phyloP scores from a whole-genome alignment of 768 basidiomycete species.

The Collybia sp. region DNA sequence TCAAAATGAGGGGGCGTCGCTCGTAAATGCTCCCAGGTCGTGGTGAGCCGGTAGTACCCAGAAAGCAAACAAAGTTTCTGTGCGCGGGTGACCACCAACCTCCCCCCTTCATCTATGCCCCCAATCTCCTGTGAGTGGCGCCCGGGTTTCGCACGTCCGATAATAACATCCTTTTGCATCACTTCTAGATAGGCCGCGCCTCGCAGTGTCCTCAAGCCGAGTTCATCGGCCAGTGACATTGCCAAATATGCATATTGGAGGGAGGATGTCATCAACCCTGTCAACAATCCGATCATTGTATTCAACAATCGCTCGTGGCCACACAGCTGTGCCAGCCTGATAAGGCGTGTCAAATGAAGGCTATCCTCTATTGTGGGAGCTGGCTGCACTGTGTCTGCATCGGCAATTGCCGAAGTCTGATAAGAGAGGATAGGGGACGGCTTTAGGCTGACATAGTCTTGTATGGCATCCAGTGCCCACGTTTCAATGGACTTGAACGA shows the following conservation, averaged over 20 bases:
- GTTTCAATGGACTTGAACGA: constrained; percentile 69
- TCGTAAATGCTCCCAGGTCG: constrained; percentile 63
- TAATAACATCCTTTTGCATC: constrained; percentile 56
- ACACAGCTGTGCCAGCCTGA: constrained; percentile 66
- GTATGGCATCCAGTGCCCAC: constrained; percentile 73
- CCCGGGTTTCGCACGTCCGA: constrained; percentile 30
- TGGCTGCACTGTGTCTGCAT: constrained; percentile 3
- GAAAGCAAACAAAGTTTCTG: constrained; percentile 66
- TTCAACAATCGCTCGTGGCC: constrained; percentile 53
- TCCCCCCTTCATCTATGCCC: constrained; percentile 35
- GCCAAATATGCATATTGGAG: constrained; percentile 68
- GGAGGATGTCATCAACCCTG: constrained; percentile 57
- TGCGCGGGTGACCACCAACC: constrained; percentile 46
- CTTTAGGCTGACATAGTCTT: constrained; percentile 58
- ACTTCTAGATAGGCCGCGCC: constrained; percentile 70
- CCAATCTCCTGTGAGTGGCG: constrained; percentile 15
- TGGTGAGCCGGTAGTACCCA: constrained; percentile 66
- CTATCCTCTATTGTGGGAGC: constrained; percentile 24
- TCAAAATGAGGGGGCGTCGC: constrained; percentile 54
- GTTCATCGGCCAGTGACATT: constrained; percentile 70
- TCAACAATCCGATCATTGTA: constrained; percentile 55
- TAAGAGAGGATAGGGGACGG: constrained; percentile 45
- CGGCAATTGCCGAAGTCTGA: constrained; percentile 20
- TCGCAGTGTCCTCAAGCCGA: constrained; percentile 52
- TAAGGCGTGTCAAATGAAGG: constrained; percentile 51